A percentile compares a stretch with the other conserved stretches of the same genome.
Conservation (phyloP, 305 asterid genomes). For the Rubia peregrina region DNA sequence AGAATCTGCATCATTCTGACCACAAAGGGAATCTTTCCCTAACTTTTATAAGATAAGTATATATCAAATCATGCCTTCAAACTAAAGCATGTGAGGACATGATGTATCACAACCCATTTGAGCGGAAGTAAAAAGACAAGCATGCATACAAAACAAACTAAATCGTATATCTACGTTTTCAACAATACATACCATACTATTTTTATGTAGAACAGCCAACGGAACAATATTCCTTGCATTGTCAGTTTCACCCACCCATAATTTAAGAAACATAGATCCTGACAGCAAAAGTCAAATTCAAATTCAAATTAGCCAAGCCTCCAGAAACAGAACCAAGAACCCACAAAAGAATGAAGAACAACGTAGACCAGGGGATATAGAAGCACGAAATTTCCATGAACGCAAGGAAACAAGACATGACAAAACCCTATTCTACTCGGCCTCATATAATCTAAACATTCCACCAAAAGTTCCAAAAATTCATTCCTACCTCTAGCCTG, state of each 20-base stretch:
- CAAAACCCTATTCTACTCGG: conserved; percentile 14
- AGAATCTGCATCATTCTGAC: background rate
- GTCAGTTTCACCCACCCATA: conserved; percentile 67
- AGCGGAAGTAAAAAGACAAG: background rate
- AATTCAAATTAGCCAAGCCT: background rate
- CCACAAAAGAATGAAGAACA: background rate
- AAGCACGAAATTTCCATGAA: background rate
- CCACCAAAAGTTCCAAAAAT: background rate
- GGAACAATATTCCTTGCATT: conserved; percentile 42
- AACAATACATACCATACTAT: conserved; percentile 44
- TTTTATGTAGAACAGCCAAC: conserved; percentile 61
- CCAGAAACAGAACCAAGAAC: background rate
- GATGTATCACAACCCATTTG: background rate
- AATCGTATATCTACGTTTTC: background rate
- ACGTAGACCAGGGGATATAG: background rate
- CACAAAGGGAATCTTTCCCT: background rate
- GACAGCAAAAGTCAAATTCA: conserved; percentile 27
- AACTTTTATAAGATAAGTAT: background rate
- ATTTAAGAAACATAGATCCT: conserved; percentile 54
- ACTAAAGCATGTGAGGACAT: background rate
- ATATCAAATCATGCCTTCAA: background rate
- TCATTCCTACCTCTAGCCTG: background rate
- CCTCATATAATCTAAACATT: background rate
- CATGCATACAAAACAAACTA: background rate
- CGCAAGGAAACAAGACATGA: background rate